phyloP scores from a whole-genome alignment of 164 flowering plant species.

The Kalanchoe fedtschenkoi region DNA sequence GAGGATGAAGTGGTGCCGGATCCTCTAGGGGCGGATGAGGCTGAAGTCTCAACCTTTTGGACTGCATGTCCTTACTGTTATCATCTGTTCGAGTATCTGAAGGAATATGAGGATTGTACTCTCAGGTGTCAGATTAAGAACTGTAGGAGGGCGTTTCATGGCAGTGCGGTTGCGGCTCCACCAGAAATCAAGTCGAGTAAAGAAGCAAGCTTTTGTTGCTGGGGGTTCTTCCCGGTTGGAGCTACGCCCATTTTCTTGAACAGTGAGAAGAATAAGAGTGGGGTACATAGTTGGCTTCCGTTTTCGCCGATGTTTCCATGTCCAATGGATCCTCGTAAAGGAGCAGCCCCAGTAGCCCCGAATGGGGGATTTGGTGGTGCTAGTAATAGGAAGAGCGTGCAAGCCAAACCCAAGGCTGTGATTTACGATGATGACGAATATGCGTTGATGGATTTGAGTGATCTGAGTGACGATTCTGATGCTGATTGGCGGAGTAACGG shows the following conservation, averaged over 20 bases:
- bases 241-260: conserved; percentile 14
- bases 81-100: conserved; percentile 40
- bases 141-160: conserved; percentile 51
- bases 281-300: conserved; percentile 27
- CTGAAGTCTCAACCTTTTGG: conserved; percentile 31
- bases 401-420: conserved; percentile 2
- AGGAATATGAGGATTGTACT: conserved; percentile 36
- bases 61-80: conserved; percentile 70
- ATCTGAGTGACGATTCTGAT: conserved; percentile 20
- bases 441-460: conserved; percentile 18
- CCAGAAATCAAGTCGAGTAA: conserved; percentile 24
- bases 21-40: conserved; percentile 4
- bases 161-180: conserved; percentile 22
- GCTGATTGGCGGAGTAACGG: conserved; percentile 19
- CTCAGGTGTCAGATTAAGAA: conserved; percentile 33
- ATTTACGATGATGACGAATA: conserved; percentile 22
- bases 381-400: neutral
- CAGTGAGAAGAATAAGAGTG: conserved; percentile 6
- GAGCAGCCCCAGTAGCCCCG: neutral
- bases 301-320: conserved; percentile 26
- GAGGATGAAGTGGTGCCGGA: neutral
- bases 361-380: too few relatives aligned
- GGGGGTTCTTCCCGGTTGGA: conserved; percentile 57
- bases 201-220: conserved; percentile 37
- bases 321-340: conserved; percentile 9